Evolutionary conservation across 208 protist genomes (phyloP).

Genomic region (Trypanosoma boissoni): DNA sequence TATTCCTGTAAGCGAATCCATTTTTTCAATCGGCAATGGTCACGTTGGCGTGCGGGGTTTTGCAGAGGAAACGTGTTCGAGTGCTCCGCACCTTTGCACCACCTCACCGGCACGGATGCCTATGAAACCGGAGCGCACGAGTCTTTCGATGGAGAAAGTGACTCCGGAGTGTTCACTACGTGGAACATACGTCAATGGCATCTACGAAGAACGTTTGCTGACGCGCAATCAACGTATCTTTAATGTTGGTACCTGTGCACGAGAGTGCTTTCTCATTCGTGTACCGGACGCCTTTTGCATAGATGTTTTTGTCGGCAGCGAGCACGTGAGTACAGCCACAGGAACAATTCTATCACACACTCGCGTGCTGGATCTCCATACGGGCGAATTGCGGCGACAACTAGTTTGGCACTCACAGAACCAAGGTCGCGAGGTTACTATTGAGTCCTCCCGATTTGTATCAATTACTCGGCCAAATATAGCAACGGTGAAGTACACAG

Average conservation of each 20-base stretch:
- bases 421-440: constrained; percentile 64
- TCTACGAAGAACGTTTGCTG: constrained; percentile 62
- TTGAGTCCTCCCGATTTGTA: constrained; percentile 74
- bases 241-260: constrained; percentile 33
- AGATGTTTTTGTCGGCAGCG: constrained; percentile 76
- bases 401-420: constrained; percentile 74
- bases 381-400: constrained; percentile 65
- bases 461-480: constrained; percentile 67
- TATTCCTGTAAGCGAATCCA: constrained; percentile 61
- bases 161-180: constrained; percentile 20
- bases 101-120: not conserved
- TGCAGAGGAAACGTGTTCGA: constrained; percentile 42
- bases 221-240: constrained; percentile 29
- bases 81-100: not conserved
- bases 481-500: constrained; percentile 56
- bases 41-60: constrained; percentile 78
- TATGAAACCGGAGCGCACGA: constrained; percentile 3
- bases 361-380: constrained; percentile 66
- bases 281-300: constrained; percentile 84
- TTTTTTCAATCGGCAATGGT: constrained; percentile 85
- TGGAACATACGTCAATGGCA: constrained; percentile 62
- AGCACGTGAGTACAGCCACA: constrained; percentile 67
- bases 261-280: constrained; percentile 65
- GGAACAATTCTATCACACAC: constrained; percentile 55
- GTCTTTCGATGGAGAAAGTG: constrained; percentile 4